Evolutionary conservation across 257 asterid genomes (phyloP).

Genomic region (Leonotis leonurus): DNA sequence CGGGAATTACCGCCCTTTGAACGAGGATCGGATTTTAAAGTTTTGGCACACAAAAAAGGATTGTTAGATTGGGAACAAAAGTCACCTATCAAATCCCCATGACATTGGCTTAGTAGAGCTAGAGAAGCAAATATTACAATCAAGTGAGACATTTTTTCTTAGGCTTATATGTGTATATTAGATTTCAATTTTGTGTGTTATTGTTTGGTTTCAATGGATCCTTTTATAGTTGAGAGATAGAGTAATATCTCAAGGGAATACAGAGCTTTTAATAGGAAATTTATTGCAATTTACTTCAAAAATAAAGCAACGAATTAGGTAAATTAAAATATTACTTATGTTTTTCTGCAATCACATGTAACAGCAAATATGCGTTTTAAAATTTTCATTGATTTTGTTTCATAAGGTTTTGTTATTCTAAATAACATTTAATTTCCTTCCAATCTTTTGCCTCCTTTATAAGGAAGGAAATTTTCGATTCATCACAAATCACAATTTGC

Average conservation of each 20-base stretch:
- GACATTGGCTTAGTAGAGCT: background rate
- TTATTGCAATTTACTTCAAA: background rate
- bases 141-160: background rate
- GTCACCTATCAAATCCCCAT: conserved; percentile 23
- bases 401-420: no score
- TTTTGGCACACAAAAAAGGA: background rate
- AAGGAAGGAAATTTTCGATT: no score
- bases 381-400: no score
- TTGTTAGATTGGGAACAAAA: conserved; percentile 19
- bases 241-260: no score
- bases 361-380: no score
- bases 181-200: background rate
- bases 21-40: conserved; percentile 21
- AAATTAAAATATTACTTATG: no score
- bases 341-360: no score
- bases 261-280: background rate
- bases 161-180: no score
- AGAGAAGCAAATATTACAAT: background rate
- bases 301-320: no score
- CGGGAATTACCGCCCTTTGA: conserved; percentile 12
- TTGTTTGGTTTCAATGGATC: background rate
- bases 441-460: no score
- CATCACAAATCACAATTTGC: no score
- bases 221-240: background rate
- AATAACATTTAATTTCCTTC: no score